Evolutionary conservation across 1,284 basidiomycete genomes (phyloP).

Genomic region (Cutaneotrichosporon sp.): DNA sequence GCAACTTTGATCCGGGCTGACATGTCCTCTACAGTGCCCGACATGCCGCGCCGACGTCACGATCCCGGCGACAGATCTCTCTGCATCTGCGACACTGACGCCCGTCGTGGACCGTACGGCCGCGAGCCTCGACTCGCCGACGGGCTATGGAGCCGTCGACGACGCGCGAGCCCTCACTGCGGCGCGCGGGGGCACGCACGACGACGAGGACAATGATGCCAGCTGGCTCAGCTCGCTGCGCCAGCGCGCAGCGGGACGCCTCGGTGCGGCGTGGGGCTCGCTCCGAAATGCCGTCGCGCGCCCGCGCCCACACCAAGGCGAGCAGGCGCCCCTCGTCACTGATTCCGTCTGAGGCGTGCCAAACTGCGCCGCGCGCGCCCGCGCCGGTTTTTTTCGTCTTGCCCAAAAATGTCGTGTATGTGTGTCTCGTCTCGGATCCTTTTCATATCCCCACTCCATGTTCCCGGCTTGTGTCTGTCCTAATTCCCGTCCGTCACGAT

Average conservation of each 20-base stretch:
- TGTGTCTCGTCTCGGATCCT: too few relatives aligned
- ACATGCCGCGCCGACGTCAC: conserved; percentile 85
- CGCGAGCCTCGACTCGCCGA: background rate
- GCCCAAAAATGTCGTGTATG: too few relatives aligned
- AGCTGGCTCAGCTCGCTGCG: background rate
- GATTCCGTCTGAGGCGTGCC: background rate
- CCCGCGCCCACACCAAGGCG: background rate
- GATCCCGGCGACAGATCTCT: conserved; percentile 49
- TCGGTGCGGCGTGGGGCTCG: background rate
- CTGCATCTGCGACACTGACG: conserved; percentile 16
- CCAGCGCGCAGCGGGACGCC: background rate
- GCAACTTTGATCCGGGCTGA: background rate
- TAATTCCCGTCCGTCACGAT: too few relatives aligned
- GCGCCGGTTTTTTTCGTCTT: too few relatives aligned
- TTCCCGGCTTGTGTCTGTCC: too few relatives aligned
- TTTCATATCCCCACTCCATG: too few relatives aligned
- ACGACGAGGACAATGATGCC: background rate
- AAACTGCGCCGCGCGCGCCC: too few relatives aligned
- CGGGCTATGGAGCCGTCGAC: conserved; percentile 5
- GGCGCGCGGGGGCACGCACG: background rate
- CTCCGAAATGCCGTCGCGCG: background rate
- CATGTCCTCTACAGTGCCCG: conserved; percentile 61
- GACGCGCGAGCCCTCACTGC: background rate
- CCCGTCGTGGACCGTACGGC: conserved; percentile 14
- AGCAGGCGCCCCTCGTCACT: background rate